Evolutionary conservation across 352 stramenopile genomes (phyloP).

Genomic region (Phytophthora megakarya): DNA sequence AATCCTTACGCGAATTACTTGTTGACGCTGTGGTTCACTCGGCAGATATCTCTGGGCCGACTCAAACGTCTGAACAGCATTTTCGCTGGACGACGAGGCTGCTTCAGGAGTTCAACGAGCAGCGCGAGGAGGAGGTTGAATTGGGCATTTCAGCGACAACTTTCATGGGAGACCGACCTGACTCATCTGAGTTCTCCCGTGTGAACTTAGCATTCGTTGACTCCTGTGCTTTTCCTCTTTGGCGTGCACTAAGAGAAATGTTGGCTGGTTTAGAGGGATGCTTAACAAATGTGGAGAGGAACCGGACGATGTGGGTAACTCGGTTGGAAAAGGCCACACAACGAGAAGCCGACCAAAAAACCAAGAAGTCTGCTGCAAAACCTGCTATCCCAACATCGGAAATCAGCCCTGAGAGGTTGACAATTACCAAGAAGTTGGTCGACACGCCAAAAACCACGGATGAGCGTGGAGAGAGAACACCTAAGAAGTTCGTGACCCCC

Average conservation of each 20-base stretch:
- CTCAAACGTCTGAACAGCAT: constrained; percentile 57
- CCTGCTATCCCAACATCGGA: neutral
- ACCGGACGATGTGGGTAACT: constrained; percentile 64
- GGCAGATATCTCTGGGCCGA: constrained; percentile 80
- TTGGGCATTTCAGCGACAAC: constrained; percentile 64
- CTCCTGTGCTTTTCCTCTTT: constrained; percentile 85
- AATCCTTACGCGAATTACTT: constrained; percentile 65
- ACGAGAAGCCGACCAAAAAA: constrained; percentile 17
- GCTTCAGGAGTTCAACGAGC: constrained; percentile 82
- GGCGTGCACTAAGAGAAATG: constrained; percentile 69
- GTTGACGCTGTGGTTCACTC: constrained; percentile 79
- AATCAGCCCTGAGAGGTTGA: constrained; percentile 10
- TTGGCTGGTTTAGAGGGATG: constrained; percentile 64
- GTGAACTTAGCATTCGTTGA: constrained; percentile 86
- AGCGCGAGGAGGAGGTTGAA: constrained; percentile 75
- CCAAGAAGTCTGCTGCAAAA: constrained; percentile 6
- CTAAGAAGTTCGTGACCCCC: constrained; percentile 16
- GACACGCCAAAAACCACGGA: neutral
- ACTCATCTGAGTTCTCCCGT: constrained; percentile 66
- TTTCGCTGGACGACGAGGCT: constrained; percentile 70
- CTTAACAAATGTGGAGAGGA: constrained; percentile 70
- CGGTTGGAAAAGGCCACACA: constrained; percentile 37
- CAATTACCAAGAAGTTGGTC: constrained; percentile 22
- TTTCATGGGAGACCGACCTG: constrained; percentile 79
- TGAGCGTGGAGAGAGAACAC: neutral